Evolutionary conservation across 345 rosid species (phyloP), one percentile per base, ranked within the genome.

Genomic region (Citrus australasica): DNA sequence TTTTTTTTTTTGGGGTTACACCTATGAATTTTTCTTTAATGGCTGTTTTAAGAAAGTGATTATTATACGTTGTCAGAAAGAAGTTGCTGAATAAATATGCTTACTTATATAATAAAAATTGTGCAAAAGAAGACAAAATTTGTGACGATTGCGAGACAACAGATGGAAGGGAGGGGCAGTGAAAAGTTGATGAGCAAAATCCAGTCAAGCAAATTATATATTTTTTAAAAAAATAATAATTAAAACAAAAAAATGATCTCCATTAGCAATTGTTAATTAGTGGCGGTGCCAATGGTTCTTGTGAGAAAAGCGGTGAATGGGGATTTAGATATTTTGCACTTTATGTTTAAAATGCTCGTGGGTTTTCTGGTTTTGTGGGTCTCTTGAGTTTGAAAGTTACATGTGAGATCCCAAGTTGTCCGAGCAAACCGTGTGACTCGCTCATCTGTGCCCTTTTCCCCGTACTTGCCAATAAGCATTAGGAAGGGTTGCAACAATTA

Each of bases 111-210:
- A 4, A 11, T 6, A 4, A 58, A 28, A 63, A 42, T 22, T 11
- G 27, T 19, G 30, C 42, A 67, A 9, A 75, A 70, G 22, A 56
- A 33, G 40, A 68, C 82, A 69, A 68, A 70, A 7, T 32, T 74
- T 62, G 61, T 46, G 74, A 59, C 73, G 73, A 38, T 66, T 60
- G 74, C 0, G 6, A 67, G 62, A 21, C 24, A 5, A 35, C 59
- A 70, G n/a, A n/a, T 22, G 79, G 14, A 53, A 21, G 38, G 22
- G 71, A 24, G 21, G 55, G 35, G 69, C 71, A 13, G 76, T 62
- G 82, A 79, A 74, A 59, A 61, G 60, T 42, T 60, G 38, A 40
- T 11, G 25, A 6, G 63, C 16, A 30, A 30, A 33, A 53, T 22
- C 22, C 22, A 22, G 70, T 48, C 78, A 22, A 42, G 51, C 51